These are phyloP conservation scores for Backusella psychrophila DNA, from an alignment of 192 early-diverging fungal species.

Conservation along the genomic window DNA sequence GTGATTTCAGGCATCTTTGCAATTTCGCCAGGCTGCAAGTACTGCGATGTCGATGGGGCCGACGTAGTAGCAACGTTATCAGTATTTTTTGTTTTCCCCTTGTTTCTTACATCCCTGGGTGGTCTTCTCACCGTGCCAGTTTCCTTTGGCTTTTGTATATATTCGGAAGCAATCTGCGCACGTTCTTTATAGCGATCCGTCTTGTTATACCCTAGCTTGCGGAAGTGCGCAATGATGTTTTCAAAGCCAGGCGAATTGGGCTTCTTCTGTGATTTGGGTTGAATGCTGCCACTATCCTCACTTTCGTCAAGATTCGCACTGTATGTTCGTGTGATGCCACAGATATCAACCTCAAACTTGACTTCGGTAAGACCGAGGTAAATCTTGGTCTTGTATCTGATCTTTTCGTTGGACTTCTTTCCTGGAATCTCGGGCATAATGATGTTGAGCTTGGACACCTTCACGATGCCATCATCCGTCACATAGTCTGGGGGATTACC, in stretches of 20 bases:
- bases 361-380: slow-evolving; percentile 40
- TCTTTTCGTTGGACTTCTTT: slow-evolving; percentile 35
- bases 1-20: too few species aligned
- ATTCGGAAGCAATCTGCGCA: neutral
- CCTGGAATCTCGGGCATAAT: slow-evolving; percentile 39
- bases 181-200: neutral
- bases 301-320: neutral
- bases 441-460: slow-evolving; percentile 39
- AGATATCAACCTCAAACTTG: slow-evolving; percentile 28
- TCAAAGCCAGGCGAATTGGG: neutral
- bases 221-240: neutral
- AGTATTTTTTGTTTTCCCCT: neutral
- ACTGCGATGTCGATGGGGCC: too few species aligned
- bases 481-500: slow-evolving; percentile 33
- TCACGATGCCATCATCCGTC: slow-evolving; percentile 33
- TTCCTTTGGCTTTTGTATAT: neutral
- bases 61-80: neutral
- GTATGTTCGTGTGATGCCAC: neutral
- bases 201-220: neutral
- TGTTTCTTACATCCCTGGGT: neutral
- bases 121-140: neutral
- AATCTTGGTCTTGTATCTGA: slow-evolving; percentile 38
- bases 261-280: neutral
- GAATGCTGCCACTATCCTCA: neutral
- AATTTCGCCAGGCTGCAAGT: too few species aligned